Base-by-base conservation (phyloP, 257 asterid species). In the Nicotiana sylvestris region DNA sequence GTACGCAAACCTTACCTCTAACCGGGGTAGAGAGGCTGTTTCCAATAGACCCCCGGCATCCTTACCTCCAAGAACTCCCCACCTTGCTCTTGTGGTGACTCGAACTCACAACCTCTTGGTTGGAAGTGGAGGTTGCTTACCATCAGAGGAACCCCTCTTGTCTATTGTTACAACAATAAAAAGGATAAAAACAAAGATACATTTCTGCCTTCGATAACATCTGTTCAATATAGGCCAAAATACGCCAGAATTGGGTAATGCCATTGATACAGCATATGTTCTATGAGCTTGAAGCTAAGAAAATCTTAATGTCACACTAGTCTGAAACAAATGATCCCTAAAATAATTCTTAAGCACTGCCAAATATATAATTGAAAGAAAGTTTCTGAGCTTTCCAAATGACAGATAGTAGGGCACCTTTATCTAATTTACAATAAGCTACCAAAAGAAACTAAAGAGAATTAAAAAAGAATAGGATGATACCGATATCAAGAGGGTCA, bases 401-500 rank as follows among this genome's bases (percentile, higher is more conserved):
- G 53, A 16, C 43, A 74, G 25, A 32, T 25, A 25, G 12, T 74
- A 46, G 62, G 39, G 27, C 25, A 49, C 27, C 15, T 74, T 74
- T 49, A 74, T 49, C 25, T 49, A 74, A 27, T 27, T 74, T 49
- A 1, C 37, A 74, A 27, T 27, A 74, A 49, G 80, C 62, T 49
- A 27, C 43, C 39, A 51, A 13, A 51, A 49, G 43, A 51, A 72
- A 46, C 37, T 11, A 21, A 8, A 74, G 39, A 27, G 62, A 72
- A 33, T 65, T 32, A 83, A 49, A 46, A 32, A 78, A 84, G 69
- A 77, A 55, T 30, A 53, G 29, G 80, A 72, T 74, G 92, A 78
- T 90, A 96, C 99, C 99, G 13, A 96, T 92, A 87, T 96, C 99
- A 86, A 96, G 98, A 80, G 99, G 99, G 77, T 96, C 98, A 83